Evolutionary conservation across 306 rosid genomes (phyloP).

Genomic region (Citrullus amarus): DNA sequence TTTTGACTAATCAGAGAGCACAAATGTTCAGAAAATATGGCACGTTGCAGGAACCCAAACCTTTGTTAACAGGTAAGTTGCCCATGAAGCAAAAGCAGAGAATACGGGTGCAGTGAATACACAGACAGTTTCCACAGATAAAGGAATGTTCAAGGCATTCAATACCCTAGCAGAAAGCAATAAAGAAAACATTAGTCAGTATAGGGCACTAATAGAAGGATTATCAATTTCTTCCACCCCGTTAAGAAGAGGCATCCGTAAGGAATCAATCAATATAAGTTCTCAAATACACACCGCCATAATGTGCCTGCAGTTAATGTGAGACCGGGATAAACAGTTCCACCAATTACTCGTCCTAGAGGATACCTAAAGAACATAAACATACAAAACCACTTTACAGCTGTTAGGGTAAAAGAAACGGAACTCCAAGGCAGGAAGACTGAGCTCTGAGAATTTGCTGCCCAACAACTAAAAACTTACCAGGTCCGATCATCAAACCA

Average conservation of each 20-base stretch:
- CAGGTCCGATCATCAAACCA: constrained; percentile 99
- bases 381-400: constrained; percentile 6
- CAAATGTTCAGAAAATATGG: background rate
- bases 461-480: constrained; percentile 25
- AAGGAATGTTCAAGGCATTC: constrained; percentile 85
- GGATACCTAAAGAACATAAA: constrained; percentile 65
- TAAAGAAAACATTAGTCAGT: constrained; percentile 6
- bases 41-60: constrained; percentile 26
- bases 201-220: constrained; percentile 3
- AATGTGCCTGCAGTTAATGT: constrained; percentile 90
- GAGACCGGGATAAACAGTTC: constrained; percentile 96
- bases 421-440: background rate
- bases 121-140: constrained; percentile 94
- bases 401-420: constrained; percentile 11
- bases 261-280: background rate
- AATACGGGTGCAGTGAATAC: constrained; percentile 96
- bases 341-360: constrained; percentile 97
- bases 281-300: constrained; percentile 58
- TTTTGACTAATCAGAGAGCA: constrained; percentile 15
- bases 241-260: background rate
- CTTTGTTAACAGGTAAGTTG: constrained; percentile 80
- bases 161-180: constrained; percentile 43
- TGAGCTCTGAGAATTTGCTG: background rate
- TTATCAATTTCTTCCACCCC: background rate
- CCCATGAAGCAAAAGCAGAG: constrained; percentile 98